A percentile compares a stretch with the other conserved stretches of the same genome.
phyloP scores from a whole-genome alignment of 306 rosid genomes.

The Ammopiptanthus mongolicus region DNA sequence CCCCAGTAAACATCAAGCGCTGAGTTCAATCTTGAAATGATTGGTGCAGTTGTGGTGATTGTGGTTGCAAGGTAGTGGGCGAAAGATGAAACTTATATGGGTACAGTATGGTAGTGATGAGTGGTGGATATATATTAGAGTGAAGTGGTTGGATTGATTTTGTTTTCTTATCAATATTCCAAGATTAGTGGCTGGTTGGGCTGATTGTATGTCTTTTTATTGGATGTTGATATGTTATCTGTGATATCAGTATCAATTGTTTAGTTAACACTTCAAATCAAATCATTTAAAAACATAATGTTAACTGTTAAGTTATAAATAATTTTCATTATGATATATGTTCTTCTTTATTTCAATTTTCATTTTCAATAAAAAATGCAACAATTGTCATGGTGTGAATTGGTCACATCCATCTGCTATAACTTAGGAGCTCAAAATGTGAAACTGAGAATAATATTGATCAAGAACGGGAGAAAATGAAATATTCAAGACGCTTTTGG shows the following conservation, averaged over 20 bases:
- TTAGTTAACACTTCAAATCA: neutral
- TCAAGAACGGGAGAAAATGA: too few species aligned
- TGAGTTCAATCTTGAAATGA: neutral
- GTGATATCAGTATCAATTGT: neutral
- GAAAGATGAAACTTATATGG: neutral
- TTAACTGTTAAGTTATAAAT: neutral
- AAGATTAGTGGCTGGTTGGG: slow-evolving; percentile 6
- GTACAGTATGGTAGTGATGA: neutral
- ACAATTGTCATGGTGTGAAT: neutral
- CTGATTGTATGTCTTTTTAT: slow-evolving; percentile 22
- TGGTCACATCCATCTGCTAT: neutral
- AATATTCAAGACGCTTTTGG: too few species aligned
- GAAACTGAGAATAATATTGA: neutral
- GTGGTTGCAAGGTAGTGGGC: slow-evolving; percentile 22
- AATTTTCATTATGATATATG: neutral
- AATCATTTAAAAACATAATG: neutral
- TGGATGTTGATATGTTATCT: slow-evolving; percentile 9
- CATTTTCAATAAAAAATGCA: neutral
- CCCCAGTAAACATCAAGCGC: neutral
- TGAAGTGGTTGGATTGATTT: slow-evolving; percentile 16
- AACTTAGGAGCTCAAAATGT: neutral
- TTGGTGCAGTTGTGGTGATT: neutral
- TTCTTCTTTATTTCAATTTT: neutral
- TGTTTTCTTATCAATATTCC: neutral
- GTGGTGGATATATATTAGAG: neutral